Conservation (phyloP, 2,329 filamentous ascomycete species). For the Penicillium palitans region DNA sequence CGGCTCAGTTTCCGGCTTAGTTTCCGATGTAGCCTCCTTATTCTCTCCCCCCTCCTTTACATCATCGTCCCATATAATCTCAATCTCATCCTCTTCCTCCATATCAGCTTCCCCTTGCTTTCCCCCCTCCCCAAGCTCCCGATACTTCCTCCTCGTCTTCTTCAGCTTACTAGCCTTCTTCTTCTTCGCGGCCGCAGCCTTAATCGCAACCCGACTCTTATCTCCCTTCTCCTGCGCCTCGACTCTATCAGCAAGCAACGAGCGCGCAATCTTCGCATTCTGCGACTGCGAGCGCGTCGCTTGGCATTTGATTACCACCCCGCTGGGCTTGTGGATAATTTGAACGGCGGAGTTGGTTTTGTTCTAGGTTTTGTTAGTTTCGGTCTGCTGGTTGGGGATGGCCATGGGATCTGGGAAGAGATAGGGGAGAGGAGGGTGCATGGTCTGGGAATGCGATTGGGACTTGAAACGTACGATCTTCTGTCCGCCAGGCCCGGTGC, state of each 20-base stretch:
- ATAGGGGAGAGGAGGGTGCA: not conserved
- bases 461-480: slow-evolving; percentile 69
- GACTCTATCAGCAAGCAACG: slow-evolving; percentile 72
- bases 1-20: not conserved
- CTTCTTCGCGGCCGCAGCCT: slow-evolving; percentile 75
- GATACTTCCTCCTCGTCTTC: slow-evolving; percentile 49
- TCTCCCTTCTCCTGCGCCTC: slow-evolving; percentile 74
- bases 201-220: slow-evolving; percentile 76
- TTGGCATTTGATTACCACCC: slow-evolving; percentile 91
- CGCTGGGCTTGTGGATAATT: slow-evolving; percentile 83
- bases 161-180: slow-evolving; percentile 47
- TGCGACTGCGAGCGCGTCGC: slow-evolving; percentile 82
- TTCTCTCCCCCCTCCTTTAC: slow-evolving; percentile 10
- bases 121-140: slow-evolving; percentile 35
- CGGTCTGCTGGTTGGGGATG: not conserved
- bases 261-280: slow-evolving; percentile 82
- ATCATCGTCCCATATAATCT: slow-evolving; percentile 14
- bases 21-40: not conserved
- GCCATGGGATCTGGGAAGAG: not conserved
- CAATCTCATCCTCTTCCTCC: slow-evolving; percentile 14
- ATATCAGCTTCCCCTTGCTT: slow-evolving; percentile 20
- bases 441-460: not conserved
- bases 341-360: slow-evolving; percentile 97
- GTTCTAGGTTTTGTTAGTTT: slow-evolving; percentile 56
- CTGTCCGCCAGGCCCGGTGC: slow-evolving; percentile 88